Percentiles rank a stretch among this genome's conserved stretches.
Evolutionary conservation across 2,329 filamentous ascomycete genomes (phyloP).

Genomic region (Fusarium sp.): DNA sequence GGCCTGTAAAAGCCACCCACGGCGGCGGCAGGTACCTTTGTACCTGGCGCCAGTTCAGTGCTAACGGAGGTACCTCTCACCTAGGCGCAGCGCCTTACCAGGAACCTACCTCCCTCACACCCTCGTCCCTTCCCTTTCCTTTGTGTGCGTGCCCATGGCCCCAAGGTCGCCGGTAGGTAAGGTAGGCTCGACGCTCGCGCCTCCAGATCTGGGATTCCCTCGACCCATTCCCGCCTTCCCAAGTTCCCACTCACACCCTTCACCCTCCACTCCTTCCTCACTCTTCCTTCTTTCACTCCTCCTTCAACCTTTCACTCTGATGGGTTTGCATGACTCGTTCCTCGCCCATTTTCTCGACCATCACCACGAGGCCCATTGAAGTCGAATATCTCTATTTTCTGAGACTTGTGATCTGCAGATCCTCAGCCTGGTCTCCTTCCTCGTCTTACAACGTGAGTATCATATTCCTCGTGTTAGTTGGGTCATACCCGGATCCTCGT

Average conservation of each 20-base stretch:
- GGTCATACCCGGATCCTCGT: conserved; percentile 23
- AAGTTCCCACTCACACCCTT: conserved; percentile 42
- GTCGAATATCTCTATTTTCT: conserved; percentile 2
- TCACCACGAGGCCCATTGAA: conserved; percentile 26
- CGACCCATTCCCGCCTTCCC: conserved; percentile 45
- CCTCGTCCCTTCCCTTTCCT: conserved; percentile 33
- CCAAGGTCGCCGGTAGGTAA: conserved; percentile 27
- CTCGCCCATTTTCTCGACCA: conserved; percentile 8
- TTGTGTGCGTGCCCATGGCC: conserved; percentile 22
- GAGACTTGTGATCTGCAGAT: conserved; percentile 4
- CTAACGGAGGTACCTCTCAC: conserved; percentile 33
- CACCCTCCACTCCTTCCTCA: conserved; percentile 40
- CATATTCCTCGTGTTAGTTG: conserved; percentile 41
- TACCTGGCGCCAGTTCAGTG: conserved; percentile 33
- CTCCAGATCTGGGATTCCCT: conserved; percentile 43
- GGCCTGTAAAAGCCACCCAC: conserved; percentile 18
- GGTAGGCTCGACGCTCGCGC: conserved; percentile 35
- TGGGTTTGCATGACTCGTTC: conserved; percentile 33
- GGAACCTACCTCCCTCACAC: conserved; percentile 40
- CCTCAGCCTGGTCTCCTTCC: conserved; percentile 13
- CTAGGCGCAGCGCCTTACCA: conserved; percentile 30
- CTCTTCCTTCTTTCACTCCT: conserved; percentile 36
- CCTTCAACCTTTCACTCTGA: conserved; percentile 26
- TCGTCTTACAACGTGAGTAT: conserved; percentile 28
- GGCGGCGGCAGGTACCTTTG: conserved; percentile 24